Conservation (phyloP, 140 eudicot genomes). For the Anethum foeniculum region DNA sequence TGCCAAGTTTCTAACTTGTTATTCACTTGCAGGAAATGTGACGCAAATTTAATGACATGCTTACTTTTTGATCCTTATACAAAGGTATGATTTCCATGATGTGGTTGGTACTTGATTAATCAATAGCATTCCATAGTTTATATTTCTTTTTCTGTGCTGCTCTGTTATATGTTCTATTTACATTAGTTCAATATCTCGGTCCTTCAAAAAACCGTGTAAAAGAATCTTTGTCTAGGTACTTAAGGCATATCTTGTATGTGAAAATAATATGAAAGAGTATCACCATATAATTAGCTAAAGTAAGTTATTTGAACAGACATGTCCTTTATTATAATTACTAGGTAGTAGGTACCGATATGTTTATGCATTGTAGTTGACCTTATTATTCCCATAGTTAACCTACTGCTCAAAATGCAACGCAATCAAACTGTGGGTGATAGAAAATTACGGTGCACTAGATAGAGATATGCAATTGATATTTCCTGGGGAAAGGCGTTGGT, state of each 20-base stretch:
- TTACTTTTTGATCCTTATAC: conserved; percentile 80
- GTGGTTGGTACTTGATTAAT: neutral
- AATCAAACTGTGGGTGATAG: neutral
- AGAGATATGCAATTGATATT: neutral
- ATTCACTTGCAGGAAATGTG: conserved; percentile 63
- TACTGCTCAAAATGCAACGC: neutral
- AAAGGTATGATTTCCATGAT: conserved; percentile 41
- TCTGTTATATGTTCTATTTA: neutral
- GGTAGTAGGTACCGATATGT: neutral
- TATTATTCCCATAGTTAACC: neutral
- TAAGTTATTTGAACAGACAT: neutral
- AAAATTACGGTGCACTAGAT: neutral
- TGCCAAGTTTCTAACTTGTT: neutral
- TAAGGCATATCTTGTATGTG: neutral
- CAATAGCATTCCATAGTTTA: neutral
- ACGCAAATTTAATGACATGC: conserved; percentile 82
- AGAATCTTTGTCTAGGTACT: neutral
- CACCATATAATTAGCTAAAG: neutral
- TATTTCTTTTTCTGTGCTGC: neutral
- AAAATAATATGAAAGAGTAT: neutral
- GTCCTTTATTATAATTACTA: neutral
- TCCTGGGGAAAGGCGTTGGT: neutral
- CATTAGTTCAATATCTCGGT: neutral
- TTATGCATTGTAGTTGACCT: neutral
- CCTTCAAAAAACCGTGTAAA: neutral